phyloP scores from a whole-genome alignment of 257 asterid species.

The Salvia hispanica region DNA sequence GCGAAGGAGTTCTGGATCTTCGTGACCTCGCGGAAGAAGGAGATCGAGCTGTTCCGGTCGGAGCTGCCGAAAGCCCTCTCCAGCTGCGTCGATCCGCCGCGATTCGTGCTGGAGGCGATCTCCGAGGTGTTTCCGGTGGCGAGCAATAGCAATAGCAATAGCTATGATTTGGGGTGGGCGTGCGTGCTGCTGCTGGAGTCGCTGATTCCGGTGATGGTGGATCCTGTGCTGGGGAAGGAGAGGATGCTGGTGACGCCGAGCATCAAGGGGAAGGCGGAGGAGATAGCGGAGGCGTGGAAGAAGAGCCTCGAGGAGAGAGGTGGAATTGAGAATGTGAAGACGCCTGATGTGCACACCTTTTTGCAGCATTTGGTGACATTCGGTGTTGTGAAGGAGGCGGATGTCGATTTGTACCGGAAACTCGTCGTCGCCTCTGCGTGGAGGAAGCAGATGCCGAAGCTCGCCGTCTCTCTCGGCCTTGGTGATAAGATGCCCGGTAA shows the following conservation, averaged over 20 bases:
- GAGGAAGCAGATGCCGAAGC: conserved; percentile 99
- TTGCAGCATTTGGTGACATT: conserved; percentile 98
- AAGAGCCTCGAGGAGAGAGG: conserved; percentile 98
- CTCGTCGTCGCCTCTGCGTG: conserved; percentile 99
- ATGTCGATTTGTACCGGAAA: conserved; percentile 88
- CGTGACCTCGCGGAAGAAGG: conserved; percentile 73
- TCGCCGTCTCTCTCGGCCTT: conserved; percentile 92
- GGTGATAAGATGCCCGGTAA: conserved; percentile 94
- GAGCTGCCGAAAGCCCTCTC: conserved; percentile 66
- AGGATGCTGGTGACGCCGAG: conserved; percentile 94
- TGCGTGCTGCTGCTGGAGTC: conserved; percentile 93
- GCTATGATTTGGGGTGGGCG: conserved; percentile 94
- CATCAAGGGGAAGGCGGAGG: conserved; percentile 77
- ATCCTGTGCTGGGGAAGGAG: conserved; percentile 89
- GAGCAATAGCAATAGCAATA: conserved; percentile 23
- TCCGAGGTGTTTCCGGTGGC: conserved; percentile 88
- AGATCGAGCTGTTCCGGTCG: conserved; percentile 62
- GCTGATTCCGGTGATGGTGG: conserved; percentile 92
- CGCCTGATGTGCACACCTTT: conserved; percentile 97
- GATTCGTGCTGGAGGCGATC: conserved; percentile 84
- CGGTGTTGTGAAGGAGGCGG: conserved; percentile 81
- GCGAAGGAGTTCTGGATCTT: conserved; percentile 74
- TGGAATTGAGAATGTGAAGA: conserved; percentile 91
- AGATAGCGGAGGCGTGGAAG: conserved; percentile 95
- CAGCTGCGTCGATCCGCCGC: conserved; percentile 91